Conservation (phyloP, 495 filamentous ascomycete genomes). For the Xylaria longipes region DNA sequence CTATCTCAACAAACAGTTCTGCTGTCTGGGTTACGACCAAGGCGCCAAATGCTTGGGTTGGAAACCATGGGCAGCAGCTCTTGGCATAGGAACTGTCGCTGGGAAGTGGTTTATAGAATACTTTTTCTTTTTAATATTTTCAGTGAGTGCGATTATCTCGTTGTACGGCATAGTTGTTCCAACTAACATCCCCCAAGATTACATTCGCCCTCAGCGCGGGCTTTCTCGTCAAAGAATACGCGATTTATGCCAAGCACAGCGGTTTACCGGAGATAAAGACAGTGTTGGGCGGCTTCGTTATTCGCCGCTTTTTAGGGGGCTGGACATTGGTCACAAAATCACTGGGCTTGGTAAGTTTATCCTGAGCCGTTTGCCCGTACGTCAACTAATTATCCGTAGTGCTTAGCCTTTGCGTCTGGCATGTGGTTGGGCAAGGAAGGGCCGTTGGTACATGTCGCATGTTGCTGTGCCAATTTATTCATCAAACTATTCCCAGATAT, state of each 20-base stretch:
- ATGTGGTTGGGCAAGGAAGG: conserved; percentile 99
- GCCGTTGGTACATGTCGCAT: conserved; percentile 95
- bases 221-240: conserved; percentile 81
- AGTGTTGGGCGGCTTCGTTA: conserved; percentile 92
- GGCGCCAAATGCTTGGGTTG: conserved; percentile 80
- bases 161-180: not conserved
- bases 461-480: conserved; percentile 94
- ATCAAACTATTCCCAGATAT: conserved; percentile 89
- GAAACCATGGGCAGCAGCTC: conserved; percentile 80
- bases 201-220: conserved; percentile 81
- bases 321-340: conserved; percentile 95
- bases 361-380: not conserved
- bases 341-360: conserved; percentile 74
- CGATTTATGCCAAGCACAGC: conserved; percentile 90
- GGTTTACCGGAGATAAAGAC: conserved; percentile 99
- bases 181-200: conserved; percentile 58
- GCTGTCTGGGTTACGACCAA: conserved; percentile 89
- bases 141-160: conserved; percentile 57
- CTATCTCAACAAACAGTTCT: conserved; percentile 89
- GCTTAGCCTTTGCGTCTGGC: conserved; percentile 91
- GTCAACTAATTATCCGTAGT: conserved; percentile 57
- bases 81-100: conserved; percentile 66
- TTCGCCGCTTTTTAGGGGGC: conserved; percentile 86
- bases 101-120: conserved; percentile 85
- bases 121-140: conserved; percentile 81